A percentile compares a stretch with the other conserved stretches of the same genome.
These are phyloP conservation scores for Podospora australis DNA, from an alignment of 495 filamentous ascomycete species.

Conservation along the genomic window DNA sequence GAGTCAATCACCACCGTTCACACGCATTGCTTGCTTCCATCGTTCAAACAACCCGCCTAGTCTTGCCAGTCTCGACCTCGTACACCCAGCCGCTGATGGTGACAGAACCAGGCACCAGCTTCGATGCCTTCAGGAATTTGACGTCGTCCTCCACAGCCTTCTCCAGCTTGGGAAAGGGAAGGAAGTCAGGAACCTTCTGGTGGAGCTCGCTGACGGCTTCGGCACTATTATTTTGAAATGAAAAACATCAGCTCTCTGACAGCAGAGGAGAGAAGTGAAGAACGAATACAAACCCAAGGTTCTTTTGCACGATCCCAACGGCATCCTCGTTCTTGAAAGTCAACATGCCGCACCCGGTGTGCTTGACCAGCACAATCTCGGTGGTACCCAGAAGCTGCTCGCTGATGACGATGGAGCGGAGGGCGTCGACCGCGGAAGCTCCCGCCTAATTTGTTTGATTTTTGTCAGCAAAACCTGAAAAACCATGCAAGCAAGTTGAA, in stretches of 20 bases:
- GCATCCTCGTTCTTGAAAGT: constrained; percentile 66
- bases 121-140: constrained; percentile 50
- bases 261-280: neutral
- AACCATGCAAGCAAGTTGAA: neutral
- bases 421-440: constrained; percentile 57
- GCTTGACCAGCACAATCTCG: constrained; percentile 73
- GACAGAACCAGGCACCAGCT: constrained; percentile 52
- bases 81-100: constrained; percentile 71
- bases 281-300: constrained; percentile 38
- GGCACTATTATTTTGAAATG: constrained; percentile 5
- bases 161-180: constrained; percentile 59
- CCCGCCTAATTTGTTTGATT: constrained; percentile 40
- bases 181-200: constrained; percentile 45
- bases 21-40: too few relatives aligned
- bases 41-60: constrained; percentile 45
- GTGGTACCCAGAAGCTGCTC: constrained; percentile 76
- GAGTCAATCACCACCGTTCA: too few relatives aligned
- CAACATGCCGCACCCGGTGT: constrained; percentile 78
- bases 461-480: constrained; percentile 2
- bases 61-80: constrained; percentile 71
- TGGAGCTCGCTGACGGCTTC: constrained; percentile 21
- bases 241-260: neutral
- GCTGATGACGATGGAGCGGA: constrained; percentile 71
- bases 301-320: constrained; percentile 49
- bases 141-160: constrained; percentile 63